phyloP scores from a whole-genome alignment of 73 alveolate species.

The Breviolum minutum region DNA sequence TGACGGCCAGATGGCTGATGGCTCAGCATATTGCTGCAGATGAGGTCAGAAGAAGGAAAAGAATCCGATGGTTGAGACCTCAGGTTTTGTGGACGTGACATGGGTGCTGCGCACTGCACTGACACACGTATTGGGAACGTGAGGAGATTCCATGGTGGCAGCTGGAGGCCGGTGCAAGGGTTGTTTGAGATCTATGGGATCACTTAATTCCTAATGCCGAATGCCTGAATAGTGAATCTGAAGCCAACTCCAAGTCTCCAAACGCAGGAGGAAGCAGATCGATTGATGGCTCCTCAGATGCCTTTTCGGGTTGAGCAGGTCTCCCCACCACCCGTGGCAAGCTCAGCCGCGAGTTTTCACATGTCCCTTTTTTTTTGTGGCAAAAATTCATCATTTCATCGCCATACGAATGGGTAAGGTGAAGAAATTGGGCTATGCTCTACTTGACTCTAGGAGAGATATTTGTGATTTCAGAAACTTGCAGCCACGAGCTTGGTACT shows the following conservation, averaged over 20 bases:
- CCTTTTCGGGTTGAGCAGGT: constrained; percentile 86
- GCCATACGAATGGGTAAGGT: neutral
- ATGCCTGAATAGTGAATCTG: neutral
- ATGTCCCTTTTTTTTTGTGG: too few relatives aligned
- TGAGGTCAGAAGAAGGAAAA: neutral
- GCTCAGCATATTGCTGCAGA: neutral
- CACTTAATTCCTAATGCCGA: too few relatives aligned
- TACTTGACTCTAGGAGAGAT: constrained; percentile 57
- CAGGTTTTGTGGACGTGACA: neutral
- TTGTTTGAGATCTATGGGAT: neutral
- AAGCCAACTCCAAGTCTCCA: neutral
- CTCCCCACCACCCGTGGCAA: constrained; percentile 55
- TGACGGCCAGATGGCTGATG: too few relatives aligned
- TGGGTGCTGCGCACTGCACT: neutral
- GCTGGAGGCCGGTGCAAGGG: constrained; percentile 10
- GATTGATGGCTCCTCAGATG: constrained; percentile 83
- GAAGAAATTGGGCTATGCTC: constrained; percentile 58
- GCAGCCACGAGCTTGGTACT: neutral
- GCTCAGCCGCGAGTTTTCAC: neutral
- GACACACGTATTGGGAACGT: neutral
- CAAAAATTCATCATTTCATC: too few relatives aligned
- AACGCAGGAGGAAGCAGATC: constrained; percentile 59
- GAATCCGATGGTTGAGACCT: neutral
- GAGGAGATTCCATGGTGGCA: constrained; percentile 50
- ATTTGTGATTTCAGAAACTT: neutral